phyloP scores from a whole-genome alignment of 176 grass and related monocot genomes.

The Triticum timopheevii region DNA sequence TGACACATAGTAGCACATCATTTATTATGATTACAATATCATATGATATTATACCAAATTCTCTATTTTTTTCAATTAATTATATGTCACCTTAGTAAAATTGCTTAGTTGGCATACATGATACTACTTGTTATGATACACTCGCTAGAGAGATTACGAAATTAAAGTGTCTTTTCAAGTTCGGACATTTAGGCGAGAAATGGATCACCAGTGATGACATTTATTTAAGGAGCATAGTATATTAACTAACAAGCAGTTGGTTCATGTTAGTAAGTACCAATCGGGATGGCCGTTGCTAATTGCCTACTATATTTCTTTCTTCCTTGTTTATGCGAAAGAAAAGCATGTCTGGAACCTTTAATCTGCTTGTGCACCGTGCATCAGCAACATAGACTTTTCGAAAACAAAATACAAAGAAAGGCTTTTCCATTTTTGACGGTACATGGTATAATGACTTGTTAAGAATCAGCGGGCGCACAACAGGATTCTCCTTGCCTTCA shows the following conservation, averaged over 20 bases:
- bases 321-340: slow-evolving; percentile 22
- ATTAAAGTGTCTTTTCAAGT: not conserved
- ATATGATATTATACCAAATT: too few species aligned
- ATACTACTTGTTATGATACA: too few species aligned
- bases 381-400: slow-evolving; percentile 26
- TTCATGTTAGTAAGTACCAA: not conserved
- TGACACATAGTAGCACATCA: not conserved
- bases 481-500: slow-evolving; percentile 21
- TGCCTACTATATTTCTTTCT: slow-evolving; percentile 8
- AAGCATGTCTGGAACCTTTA: slow-evolving; percentile 13
- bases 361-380: not conserved
- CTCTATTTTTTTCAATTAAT: too few species aligned
- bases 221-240: not conserved
- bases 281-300: not conserved
- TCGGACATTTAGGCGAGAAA: slow-evolving; percentile 26
- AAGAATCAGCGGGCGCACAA: slow-evolving; percentile 28
- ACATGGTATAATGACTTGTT: not conserved
- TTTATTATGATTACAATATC: too few species aligned
- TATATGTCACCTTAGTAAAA: too few species aligned
- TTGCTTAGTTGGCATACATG: too few species aligned
- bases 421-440: not conserved
- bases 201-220: not conserved
- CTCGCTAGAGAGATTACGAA: not conserved
- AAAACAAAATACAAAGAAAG: not conserved
- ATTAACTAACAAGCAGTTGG: slow-evolving; percentile 26